Evolutionary conservation across 768 basidiomycete genomes (phyloP).

Genomic region (Lentinus brumalis): DNA sequence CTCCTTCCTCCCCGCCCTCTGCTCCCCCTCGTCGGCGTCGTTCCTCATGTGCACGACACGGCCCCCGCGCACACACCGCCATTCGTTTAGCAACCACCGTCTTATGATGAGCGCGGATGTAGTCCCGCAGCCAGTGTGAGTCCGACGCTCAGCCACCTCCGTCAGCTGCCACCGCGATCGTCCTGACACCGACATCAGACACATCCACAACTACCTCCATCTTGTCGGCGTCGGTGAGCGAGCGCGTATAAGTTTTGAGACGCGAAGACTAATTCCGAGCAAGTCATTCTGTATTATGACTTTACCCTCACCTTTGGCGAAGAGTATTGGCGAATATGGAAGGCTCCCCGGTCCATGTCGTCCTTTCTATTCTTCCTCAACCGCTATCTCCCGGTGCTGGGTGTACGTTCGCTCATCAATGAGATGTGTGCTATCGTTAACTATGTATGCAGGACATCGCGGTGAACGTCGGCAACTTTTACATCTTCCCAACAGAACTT

Average conservation of each 20-base stretch:
- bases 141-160: background rate
- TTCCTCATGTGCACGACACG: constrained; percentile 1
- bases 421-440: background rate
- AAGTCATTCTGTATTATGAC: constrained; percentile 36
- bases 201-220: constrained; percentile 26
- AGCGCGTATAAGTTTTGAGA: background rate
- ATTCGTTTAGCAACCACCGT: background rate
- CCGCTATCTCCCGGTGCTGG: constrained; percentile 49
- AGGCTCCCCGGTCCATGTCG: constrained; percentile 38
- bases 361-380: constrained; percentile 51
- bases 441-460: constrained; percentile 21
- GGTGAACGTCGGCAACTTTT: constrained; percentile 23
- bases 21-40: background rate
- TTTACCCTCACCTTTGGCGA: constrained; percentile 32
- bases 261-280: background rate
- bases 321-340: constrained; percentile 50
- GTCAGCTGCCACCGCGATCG: background rate
- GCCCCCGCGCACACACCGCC: background rate
- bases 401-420: constrained; percentile 16
- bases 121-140: constrained; percentile 13
- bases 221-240: constrained; percentile 26
- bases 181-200: constrained; percentile 6
- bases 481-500: constrained; percentile 11
- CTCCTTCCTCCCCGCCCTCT: background rate
- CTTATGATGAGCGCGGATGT: constrained; percentile 18